These are phyloP conservation scores for Lactarius pseudohatsudake DNA, from an alignment of 768 basidiomycete genomes.

Conservation along the genomic window DNA sequence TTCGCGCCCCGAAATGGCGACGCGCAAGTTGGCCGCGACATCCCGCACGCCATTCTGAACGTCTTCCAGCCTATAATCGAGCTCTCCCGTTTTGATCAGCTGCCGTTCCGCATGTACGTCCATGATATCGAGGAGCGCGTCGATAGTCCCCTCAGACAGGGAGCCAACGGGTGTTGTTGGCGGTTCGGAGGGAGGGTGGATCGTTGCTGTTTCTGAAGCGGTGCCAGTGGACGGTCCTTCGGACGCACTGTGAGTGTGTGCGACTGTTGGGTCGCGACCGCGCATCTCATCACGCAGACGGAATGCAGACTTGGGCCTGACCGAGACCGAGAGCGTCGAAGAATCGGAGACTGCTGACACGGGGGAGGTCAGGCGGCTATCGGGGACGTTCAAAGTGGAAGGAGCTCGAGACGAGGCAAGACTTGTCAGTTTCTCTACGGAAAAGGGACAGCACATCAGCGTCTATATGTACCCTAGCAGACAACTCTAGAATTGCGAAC, in stretches of 20 bases:
- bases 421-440: neutral
- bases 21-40: conserved; percentile 17
- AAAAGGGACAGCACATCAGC: neutral
- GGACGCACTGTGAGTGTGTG: neutral
- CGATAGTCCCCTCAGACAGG: conserved; percentile 14
- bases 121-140: conserved; percentile 24
- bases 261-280: neutral
- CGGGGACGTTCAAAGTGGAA: neutral
- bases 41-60: conserved; percentile 23
- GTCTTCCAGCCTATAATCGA: conserved; percentile 14
- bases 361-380: conserved; percentile 21
- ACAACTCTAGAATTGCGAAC: neutral
- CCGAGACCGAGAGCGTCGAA: neutral
- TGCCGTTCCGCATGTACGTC: conserved; percentile 28
- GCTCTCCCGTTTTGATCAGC: conserved; percentile 24
- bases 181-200: conserved; percentile 12
- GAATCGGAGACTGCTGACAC: conserved; percentile 20
- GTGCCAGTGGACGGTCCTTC: neutral
- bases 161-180: conserved; percentile 15
- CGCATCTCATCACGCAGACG: conserved; percentile 30
- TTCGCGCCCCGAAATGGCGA: conserved; percentile 20
- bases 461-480: neutral
- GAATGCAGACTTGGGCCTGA: conserved; percentile 28
- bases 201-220: neutral
- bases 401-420: conserved; percentile 9